Evolutionary conservation across 2,329 filamentous ascomycete species (phyloP).

Genomic region (Cladophialophora exuberans): DNA sequence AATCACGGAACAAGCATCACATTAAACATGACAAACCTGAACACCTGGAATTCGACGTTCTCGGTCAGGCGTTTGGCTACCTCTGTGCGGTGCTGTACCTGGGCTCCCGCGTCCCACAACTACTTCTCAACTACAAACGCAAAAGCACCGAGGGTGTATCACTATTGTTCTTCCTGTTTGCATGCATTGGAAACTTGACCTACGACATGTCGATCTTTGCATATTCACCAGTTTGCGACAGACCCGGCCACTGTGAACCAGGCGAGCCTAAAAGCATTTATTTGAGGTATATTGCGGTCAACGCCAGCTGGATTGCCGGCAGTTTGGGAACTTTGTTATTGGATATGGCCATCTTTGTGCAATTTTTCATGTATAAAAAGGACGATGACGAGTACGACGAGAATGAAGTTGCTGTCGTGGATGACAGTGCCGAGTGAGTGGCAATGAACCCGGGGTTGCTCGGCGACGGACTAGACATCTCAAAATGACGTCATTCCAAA

Average conservation of each 20-base stretch:
- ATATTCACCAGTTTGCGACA: slow-evolving; percentile 73
- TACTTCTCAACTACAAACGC: slow-evolving; percentile 87
- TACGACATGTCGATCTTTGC: slow-evolving; percentile 92
- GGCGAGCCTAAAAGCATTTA: slow-evolving; percentile 73
- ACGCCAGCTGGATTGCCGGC: slow-evolving; percentile 86
- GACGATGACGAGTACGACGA: slow-evolving; percentile 33
- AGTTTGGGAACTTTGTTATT: slow-evolving; percentile 85
- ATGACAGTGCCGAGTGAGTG: not conserved
- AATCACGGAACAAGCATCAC: slow-evolving; percentile 40
- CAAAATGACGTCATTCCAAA: not conserved
- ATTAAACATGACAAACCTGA: slow-evolving; percentile 44
- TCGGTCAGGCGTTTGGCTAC: slow-evolving; percentile 92
- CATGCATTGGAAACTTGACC: slow-evolving; percentile 90
- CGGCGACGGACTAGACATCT: not conserved
- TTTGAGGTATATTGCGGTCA: slow-evolving; percentile 81
- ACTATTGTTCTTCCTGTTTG: slow-evolving; percentile 94
- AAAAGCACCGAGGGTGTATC: slow-evolving; percentile 93
- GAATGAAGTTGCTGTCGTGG: slow-evolving; percentile 22
- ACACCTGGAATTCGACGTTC: slow-evolving; percentile 68
- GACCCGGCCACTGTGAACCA: slow-evolving; percentile 55
- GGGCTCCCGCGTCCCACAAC: slow-evolving; percentile 83
- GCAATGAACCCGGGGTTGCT: not conserved
- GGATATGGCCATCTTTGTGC: slow-evolving; percentile 83
- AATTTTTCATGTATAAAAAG: slow-evolving; percentile 82
- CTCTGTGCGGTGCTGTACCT: slow-evolving; percentile 89